Evolutionary conservation across 2,329 filamentous ascomycete species (phyloP), one percentile per base, ranked within the genome.

Genomic region (Trichoderma sp.): DNA sequence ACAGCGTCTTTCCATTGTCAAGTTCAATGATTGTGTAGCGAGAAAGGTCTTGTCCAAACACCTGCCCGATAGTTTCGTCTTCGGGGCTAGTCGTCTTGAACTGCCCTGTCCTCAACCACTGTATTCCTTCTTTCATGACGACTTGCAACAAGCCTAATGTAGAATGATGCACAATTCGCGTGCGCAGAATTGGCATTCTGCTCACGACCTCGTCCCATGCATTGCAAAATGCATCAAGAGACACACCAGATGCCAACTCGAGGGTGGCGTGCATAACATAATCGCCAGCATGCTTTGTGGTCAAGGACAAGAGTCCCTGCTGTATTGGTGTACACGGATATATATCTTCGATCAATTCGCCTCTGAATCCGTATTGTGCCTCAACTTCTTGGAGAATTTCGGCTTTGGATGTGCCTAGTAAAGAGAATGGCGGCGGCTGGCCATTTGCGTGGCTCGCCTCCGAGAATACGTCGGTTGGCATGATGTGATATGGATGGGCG

Each of bases 121-220:
- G 34, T 15, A 36, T 36, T 36, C 13, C 4, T 15, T 36, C 34
- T 15, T 36, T 36, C 34, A 36, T 36, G 34, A 36, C 34, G 34
- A 36, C 34, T 36, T 36, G 34, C 13, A 36, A 15, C 0, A 85
- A 76, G 9, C 84, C 84, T 6, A 36, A 15, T 1, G 77, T 76
- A 1, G 79, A 76, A 3, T 82, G 78, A 30, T 86, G 84, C 0
- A 85, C 79, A 59, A 87, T 84, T 53, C 84, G 80, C 0, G 84
- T 84, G 6, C 85, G 80, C 17, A 86, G 76, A 36, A 85, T 84
- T 4, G 72, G 47, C 6, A 58, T 68, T 6, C 36, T 2, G 1
- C 47, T 17, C 9, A 71, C 53, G 0, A 71, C 39, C 4, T 67
- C 17, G 12, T 74, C 62, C 74, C 72, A 76, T 3, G 75, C 75